phyloP scores from a whole-genome alignment of 352 stramenopile species.

The Saprolegnia diclina region DNA sequence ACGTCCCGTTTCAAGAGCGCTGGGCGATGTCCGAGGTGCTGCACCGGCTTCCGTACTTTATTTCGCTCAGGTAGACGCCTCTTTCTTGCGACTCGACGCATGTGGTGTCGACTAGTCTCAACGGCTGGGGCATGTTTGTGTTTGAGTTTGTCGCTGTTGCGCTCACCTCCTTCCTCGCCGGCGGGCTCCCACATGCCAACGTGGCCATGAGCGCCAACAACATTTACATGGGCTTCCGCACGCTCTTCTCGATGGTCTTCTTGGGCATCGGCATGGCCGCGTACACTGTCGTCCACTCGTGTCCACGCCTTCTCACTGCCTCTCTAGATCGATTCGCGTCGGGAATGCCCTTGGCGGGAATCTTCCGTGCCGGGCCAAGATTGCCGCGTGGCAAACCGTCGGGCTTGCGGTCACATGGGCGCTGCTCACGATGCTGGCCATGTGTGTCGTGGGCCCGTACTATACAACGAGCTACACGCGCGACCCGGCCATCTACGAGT shows the following conservation, averaged over 20 bases:
- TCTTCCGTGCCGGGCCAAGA: slow-evolving; percentile 60
- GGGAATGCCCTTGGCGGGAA: slow-evolving; percentile 83
- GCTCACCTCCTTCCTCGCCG: slow-evolving; percentile 53
- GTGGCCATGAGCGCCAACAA: slow-evolving; percentile 81
- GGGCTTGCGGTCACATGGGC: slow-evolving; percentile 39
- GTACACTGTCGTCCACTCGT: not conserved
- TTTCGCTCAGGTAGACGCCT: slow-evolving; percentile 17
- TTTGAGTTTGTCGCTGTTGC: slow-evolving; percentile 83
- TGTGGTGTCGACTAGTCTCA: slow-evolving; percentile 9
- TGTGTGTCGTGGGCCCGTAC: slow-evolving; percentile 44
- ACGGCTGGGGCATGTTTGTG: slow-evolving; percentile 64
- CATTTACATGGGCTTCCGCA: slow-evolving; percentile 67
- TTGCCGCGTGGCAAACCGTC: slow-evolving; percentile 58
- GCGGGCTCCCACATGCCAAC: slow-evolving; percentile 60
- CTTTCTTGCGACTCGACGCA: not conserved
- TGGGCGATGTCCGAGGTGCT: not conserved
- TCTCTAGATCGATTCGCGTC: slow-evolving; percentile 58
- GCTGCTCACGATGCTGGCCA: slow-evolving; percentile 46
- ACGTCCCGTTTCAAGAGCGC: not conserved
- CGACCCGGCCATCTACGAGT: slow-evolving; percentile 27
- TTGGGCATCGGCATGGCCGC: slow-evolving; percentile 51
- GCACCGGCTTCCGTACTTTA: slow-evolving; percentile 6
- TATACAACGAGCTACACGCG: slow-evolving; percentile 63
- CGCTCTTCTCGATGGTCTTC: slow-evolving; percentile 65
- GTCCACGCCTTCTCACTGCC: not conserved